phyloP scores from a whole-genome alignment of 139 green algal genomes.

The Chlorella sorokiniana region DNA sequence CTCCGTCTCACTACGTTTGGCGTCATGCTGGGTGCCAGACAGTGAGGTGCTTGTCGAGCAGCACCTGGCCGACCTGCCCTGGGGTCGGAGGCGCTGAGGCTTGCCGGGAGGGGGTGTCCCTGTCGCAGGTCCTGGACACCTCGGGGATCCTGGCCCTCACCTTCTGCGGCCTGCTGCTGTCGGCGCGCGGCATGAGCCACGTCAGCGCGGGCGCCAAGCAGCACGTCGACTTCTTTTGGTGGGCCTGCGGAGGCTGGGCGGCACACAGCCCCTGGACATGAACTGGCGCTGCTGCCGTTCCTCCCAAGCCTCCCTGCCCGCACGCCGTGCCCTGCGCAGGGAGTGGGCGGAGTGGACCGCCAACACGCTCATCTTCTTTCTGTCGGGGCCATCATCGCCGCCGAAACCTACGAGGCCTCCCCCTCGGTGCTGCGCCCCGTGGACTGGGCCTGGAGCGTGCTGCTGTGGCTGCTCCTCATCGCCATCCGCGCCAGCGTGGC shows the following conservation, averaged over 20 bases:
- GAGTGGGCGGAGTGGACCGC: slow-evolving; percentile 65
- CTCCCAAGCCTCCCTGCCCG: background rate
- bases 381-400: slow-evolving; percentile 65
- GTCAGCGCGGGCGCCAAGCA: slow-evolving; percentile 49
- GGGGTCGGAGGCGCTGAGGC: background rate
- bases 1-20: background rate
- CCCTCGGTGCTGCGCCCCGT: slow-evolving; percentile 2
- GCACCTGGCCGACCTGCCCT: background rate
- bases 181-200: slow-evolving; percentile 45
- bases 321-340: slow-evolving; percentile 4
- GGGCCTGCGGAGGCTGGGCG: background rate
- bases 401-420: slow-evolving; percentile 27
- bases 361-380: slow-evolving; percentile 80
- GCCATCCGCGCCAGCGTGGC: slow-evolving; percentile 35
- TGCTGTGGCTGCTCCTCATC: slow-evolving; percentile 54
- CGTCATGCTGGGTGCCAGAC: too few relatives aligned
- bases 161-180: slow-evolving; percentile 52
- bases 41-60: background rate
- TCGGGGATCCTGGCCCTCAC: slow-evolving; percentile 72
- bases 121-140: slow-evolving; percentile 41
- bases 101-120: background rate
- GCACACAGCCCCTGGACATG: background rate
- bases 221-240: slow-evolving; percentile 62
- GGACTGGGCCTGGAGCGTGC: slow-evolving; percentile 57
- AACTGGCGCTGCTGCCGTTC: background rate